phyloP scores from a whole-genome alignment of 129 eudicot genomes.

The Pseudognaphalium luteoalbum region DNA sequence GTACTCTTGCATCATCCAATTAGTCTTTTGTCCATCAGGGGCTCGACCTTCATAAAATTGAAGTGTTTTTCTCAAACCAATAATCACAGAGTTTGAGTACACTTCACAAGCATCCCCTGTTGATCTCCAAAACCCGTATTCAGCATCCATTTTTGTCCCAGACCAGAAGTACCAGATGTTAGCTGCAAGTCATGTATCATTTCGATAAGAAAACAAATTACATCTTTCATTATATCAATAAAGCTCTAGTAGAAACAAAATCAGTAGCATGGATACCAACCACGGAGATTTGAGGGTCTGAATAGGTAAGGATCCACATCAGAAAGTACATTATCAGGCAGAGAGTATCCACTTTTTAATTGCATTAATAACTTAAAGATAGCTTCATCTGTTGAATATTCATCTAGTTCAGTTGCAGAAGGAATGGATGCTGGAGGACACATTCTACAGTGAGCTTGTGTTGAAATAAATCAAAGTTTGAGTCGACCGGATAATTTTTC shows the following conservation, averaged over 20 bases:
- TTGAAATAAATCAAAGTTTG: slow-evolving; percentile 12
- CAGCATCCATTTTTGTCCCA: slow-evolving; percentile 38
- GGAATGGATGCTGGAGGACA: slow-evolving; percentile 50
- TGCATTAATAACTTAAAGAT: slow-evolving; percentile 33
- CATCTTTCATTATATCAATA: background rate
- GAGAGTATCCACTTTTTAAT: slow-evolving; percentile 33
- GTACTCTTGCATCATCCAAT: slow-evolving; percentile 79
- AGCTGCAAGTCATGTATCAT: slow-evolving; percentile 40
- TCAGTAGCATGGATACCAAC: slow-evolving; percentile 33
- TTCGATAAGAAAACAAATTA: slow-evolving; percentile 4
- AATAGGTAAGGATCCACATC: slow-evolving; percentile 61
- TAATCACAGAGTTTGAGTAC: slow-evolving; percentile 43
- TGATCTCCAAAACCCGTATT: slow-evolving; percentile 58
- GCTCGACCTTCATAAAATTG: slow-evolving; percentile 51
- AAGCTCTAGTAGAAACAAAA: background rate
- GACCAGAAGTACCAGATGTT: slow-evolving; percentile 51
- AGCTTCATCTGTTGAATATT: slow-evolving; percentile 43
- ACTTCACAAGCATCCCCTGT: slow-evolving; percentile 55
- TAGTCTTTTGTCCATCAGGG: slow-evolving; percentile 46
- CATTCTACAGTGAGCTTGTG: slow-evolving; percentile 37
- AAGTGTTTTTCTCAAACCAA: slow-evolving; percentile 72
- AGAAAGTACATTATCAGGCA: slow-evolving; percentile 43
- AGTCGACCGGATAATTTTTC: slow-evolving; percentile 2
- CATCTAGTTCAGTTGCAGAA: slow-evolving; percentile 31
- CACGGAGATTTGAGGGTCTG: slow-evolving; percentile 64